Evolutionary conservation across 1,284 basidiomycete species (phyloP).

Genomic region (Microbotryomycetes sp.): DNA sequence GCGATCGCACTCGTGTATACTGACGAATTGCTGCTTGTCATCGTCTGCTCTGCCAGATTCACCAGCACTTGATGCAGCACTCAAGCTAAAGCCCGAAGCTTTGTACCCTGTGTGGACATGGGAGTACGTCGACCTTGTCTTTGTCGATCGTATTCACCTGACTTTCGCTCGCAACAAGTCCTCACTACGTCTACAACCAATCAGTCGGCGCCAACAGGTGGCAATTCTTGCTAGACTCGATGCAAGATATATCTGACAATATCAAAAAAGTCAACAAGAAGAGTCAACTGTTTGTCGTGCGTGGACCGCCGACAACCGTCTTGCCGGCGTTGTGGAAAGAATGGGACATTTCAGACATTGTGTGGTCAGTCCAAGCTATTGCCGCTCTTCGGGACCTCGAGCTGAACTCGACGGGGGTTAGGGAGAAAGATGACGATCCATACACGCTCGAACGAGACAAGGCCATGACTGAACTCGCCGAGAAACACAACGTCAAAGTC

Average conservation of each 20-base stretch:
- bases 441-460: slow-evolving; percentile 37
- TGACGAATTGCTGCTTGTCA: background rate
- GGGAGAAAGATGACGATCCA: slow-evolving; percentile 33
- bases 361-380: slow-evolving; percentile 41
- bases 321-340: slow-evolving; percentile 44
- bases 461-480: slow-evolving; percentile 36
- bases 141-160: slow-evolving; percentile 6
- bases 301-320: slow-evolving; percentile 46
- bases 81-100: slow-evolving; percentile 42
- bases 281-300: slow-evolving; percentile 47
- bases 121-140: slow-evolving; percentile 26
- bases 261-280: slow-evolving; percentile 43
- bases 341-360: slow-evolving; percentile 49
- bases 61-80: slow-evolving; percentile 45
- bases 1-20: no score
- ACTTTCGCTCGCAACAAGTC: slow-evolving; percentile 30
- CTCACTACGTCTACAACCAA: slow-evolving; percentile 28
- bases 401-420: slow-evolving; percentile 7
- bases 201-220: slow-evolving; percentile 44
- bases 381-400: slow-evolving; percentile 26
- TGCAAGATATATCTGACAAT: slow-evolving; percentile 43
- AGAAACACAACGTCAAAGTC: slow-evolving; percentile 39
- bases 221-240: slow-evolving; percentile 44
- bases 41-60: slow-evolving; percentile 36
- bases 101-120: slow-evolving; percentile 46